Evolutionary conservation across 768 basidiomycete species (phyloP).

Genomic region (Termitomyces eurrhizus): DNA sequence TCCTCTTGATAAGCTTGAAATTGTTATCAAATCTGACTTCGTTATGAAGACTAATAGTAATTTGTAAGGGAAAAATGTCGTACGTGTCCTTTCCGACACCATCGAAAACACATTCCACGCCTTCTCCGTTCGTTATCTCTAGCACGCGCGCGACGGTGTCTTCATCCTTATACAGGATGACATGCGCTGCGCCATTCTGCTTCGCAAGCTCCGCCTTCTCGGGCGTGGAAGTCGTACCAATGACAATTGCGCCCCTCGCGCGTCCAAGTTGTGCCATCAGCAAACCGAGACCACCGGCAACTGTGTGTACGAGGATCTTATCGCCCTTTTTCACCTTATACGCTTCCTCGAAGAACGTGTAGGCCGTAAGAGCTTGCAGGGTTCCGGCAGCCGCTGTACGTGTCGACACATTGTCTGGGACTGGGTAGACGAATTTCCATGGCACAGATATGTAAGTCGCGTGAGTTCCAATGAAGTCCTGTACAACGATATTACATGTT

Average conservation of each 20-base stretch:
- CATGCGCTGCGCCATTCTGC: conserved; percentile 78
- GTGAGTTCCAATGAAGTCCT: conserved; percentile 51
- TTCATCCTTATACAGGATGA: conserved; percentile 76
- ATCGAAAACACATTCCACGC: conserved; percentile 86
- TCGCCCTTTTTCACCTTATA: conserved; percentile 81
- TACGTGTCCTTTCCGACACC: conserved; percentile 97
- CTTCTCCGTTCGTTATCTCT: conserved; percentile 73
- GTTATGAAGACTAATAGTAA: not conserved
- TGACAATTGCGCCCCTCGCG: conserved; percentile 78
- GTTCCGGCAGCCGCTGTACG: conserved; percentile 62
- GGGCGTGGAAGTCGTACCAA: conserved; percentile 85
- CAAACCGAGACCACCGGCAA: conserved; percentile 86
- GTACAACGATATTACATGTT: not conserved
- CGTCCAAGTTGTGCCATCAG: conserved; percentile 67
- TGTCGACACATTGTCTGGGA: conserved; percentile 61
- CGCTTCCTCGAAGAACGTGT: conserved; percentile 78
- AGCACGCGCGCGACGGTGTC: conserved; percentile 70
- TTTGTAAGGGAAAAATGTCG: conserved; percentile 23
- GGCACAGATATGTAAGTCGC: conserved; percentile 71
- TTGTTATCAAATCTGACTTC: conserved; percentile 65
- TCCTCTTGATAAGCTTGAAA: conserved; percentile 77
- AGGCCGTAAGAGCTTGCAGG: conserved; percentile 75
- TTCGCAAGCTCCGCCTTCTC: conserved; percentile 84
- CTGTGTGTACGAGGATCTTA: conserved; percentile 80
- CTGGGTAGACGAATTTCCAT: conserved; percentile 56